A percentile compares a stretch with the other conserved stretches of the same genome.
Conservation (phyloP, 805 yeast genomes). For the Suhomyces sp. region DNA sequence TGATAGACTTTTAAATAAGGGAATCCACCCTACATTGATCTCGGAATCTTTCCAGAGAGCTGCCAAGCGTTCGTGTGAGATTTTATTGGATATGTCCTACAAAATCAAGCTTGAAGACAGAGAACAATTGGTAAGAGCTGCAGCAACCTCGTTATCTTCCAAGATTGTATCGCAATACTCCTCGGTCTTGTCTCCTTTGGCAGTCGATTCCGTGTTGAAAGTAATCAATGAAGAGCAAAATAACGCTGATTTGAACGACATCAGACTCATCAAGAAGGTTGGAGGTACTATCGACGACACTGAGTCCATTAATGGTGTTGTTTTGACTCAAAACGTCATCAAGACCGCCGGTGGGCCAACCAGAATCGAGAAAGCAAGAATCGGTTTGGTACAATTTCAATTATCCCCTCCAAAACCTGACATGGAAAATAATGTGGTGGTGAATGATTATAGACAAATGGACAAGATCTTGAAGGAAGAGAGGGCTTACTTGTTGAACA, state of each 20-base stretch:
- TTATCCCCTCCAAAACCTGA: constrained; percentile 96
- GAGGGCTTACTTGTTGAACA: constrained; percentile 89
- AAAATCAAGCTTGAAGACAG: constrained; percentile 77
- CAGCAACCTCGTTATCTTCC: constrained; percentile 89
- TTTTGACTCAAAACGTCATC: constrained; percentile 84
- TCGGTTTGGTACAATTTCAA: constrained; percentile 90
- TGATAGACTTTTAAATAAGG: constrained; percentile 82
- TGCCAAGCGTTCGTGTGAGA: constrained; percentile 77
- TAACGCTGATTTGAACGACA: constrained; percentile 81
- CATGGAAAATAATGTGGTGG: constrained; percentile 96
- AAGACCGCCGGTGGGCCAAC: constrained; percentile 94
- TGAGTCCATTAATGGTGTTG: constrained; percentile 88
- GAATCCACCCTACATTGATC: constrained; percentile 92
- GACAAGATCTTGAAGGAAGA: constrained; percentile 97
- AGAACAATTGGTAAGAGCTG: constrained; percentile 85
- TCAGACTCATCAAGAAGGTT: constrained; percentile 85
- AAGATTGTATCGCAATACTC: constrained; percentile 95
- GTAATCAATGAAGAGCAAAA: constrained; percentile 62
- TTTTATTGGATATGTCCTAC: constrained; percentile 80
- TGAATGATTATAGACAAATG: constrained; percentile 98
- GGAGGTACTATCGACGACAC: constrained; percentile 99
- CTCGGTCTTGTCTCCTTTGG: constrained; percentile 81
- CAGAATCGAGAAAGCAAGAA: constrained; percentile 88
- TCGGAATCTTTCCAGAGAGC: constrained; percentile 93
- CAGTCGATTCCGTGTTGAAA: constrained; percentile 88